These are phyloP conservation scores for Pythium aquatile DNA, from an alignment of 352 stramenopile genomes.

Conservation along the genomic window DNA sequence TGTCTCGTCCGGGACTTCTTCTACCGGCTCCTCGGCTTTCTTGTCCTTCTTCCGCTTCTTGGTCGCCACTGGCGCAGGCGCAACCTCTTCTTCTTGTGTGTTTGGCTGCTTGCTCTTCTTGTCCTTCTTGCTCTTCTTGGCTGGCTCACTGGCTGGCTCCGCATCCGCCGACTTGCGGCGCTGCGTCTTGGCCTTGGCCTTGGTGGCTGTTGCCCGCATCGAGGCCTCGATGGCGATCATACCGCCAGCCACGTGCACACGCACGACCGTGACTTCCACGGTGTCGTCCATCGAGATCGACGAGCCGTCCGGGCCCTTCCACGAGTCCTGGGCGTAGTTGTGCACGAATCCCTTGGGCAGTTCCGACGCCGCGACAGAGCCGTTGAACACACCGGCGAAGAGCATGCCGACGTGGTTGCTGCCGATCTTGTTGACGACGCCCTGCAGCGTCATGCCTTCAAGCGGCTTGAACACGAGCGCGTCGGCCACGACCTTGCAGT, in stretches of 20 bases:
- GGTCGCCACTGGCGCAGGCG: constrained; percentile 8
- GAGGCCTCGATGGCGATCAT: constrained; percentile 82
- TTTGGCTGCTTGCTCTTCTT: constrained; percentile 23
- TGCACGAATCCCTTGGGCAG: constrained; percentile 76
- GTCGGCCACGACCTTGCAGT: constrained; percentile 71
- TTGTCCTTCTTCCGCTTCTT: constrained; percentile 42
- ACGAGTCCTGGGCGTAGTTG: constrained; percentile 78
- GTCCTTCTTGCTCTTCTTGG: constrained; percentile 33
- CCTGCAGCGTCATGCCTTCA: constrained; percentile 62
- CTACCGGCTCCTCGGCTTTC: constrained; percentile 22
- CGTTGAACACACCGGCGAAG: constrained; percentile 81
- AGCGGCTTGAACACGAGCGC: constrained; percentile 71
- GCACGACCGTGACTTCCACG: constrained; percentile 66
- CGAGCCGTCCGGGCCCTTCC: constrained; percentile 52
- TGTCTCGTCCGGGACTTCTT: constrained; percentile 28
- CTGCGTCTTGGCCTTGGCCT: constrained; percentile 25
- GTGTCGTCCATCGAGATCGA: constrained; percentile 61
- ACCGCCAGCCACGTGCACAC: constrained; percentile 67
- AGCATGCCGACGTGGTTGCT: constrained; percentile 87
- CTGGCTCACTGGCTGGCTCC: not conserved
- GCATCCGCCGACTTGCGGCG: constrained; percentile 21
- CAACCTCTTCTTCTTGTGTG: constrained; percentile 22
- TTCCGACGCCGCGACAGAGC: constrained; percentile 69
- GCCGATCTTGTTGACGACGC: constrained; percentile 80
- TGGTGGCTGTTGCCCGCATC: constrained; percentile 43